Evolutionary conservation across 371 early-diverging fungal genomes (phyloP), one percentile per base, ranked within the genome.

Genomic region (Mucor mucedo): DNA sequence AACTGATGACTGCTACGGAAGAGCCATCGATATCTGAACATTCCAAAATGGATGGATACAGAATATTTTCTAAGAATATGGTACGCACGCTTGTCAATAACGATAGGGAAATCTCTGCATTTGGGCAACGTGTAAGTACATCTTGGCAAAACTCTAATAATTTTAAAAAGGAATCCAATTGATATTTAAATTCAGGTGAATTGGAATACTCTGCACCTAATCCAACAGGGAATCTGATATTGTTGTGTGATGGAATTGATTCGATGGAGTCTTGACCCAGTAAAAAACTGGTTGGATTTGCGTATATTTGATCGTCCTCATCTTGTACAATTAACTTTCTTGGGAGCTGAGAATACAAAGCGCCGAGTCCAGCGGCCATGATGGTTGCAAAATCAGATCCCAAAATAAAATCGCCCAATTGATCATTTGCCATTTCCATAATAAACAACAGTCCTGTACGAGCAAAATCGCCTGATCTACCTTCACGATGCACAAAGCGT

Each of bases 21-120:
- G 94, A 93, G 0, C 96, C 96, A 69, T 98, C 96, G 13, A 86
- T 86, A 70, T 98, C 98, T 0, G 93, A 92, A 66, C 93, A 91
- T 60, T 93, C 93, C 32, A 89, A 71, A 57, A 96, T 82, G 32
- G 93, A 90, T 6, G 96, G 93, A 55, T 92, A 91, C 40, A 98
- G 72, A 47, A 95, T 93, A 44, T 90, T 90, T 60, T 91, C 91
- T 52, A 98, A 75, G 72, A 96, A 95, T 16, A 89, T 86, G 14
- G 82, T 70, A 41, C 89, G 87, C 65, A 96, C 76, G 41, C 84
- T 86, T n/a, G 70, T 70, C 55, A 94, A 70, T 9, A 96, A 77
- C 11, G 81, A 75, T 6, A 74, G 64, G 11, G 84, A 88, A 35
- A 96, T 91, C 6, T 80, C 82, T n/a, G 68, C 58, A 66, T 89